Conservation (phyloP, 495 filamentous ascomycete genomes). For the Tuber melanosporum region DNA sequence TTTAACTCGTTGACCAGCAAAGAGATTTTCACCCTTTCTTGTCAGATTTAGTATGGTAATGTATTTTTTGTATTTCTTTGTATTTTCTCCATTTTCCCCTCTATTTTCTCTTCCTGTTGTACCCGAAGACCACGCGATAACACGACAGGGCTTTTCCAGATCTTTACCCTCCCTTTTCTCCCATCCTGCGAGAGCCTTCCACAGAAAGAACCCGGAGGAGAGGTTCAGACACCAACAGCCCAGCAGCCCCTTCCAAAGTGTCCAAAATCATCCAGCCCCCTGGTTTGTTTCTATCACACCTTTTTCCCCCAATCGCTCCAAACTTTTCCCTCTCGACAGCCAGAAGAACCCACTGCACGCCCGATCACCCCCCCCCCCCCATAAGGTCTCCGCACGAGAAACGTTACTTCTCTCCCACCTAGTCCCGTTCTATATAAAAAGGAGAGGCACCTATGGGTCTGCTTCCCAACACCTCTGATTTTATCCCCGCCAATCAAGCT, state of each 20-base stretch:
- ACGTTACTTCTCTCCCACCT: conserved; percentile 39
- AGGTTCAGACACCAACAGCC: conserved; percentile 39
- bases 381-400: conserved; percentile 37
- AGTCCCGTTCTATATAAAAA: conserved; percentile 39
- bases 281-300: conserved; percentile 44
- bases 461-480: conserved; percentile 30
- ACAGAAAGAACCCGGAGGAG: conserved; percentile 35
- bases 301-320: conserved; percentile 40
- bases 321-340: conserved; percentile 36
- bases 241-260: conserved; percentile 37
- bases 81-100: background rate
- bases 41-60: background rate
- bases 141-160: conserved; percentile 32
- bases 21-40: background rate
- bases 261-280: conserved; percentile 42
- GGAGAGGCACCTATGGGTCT: conserved; percentile 38
- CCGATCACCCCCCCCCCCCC: conserved; percentile 31
- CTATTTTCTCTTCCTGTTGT: conserved; percentile 24
- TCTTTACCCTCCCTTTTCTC: conserved; percentile 34
- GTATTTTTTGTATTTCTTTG: conserved; percentile 2
- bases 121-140: conserved; percentile 33
- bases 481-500: conserved; percentile 36
- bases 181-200: conserved; percentile 33
- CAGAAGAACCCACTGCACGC: conserved; percentile 37
- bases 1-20: background rate